These are phyloP conservation scores for Annulohypoxylon bovei DNA, from an alignment of 495 filamentous ascomycete species.

Conservation along the genomic window DNA sequence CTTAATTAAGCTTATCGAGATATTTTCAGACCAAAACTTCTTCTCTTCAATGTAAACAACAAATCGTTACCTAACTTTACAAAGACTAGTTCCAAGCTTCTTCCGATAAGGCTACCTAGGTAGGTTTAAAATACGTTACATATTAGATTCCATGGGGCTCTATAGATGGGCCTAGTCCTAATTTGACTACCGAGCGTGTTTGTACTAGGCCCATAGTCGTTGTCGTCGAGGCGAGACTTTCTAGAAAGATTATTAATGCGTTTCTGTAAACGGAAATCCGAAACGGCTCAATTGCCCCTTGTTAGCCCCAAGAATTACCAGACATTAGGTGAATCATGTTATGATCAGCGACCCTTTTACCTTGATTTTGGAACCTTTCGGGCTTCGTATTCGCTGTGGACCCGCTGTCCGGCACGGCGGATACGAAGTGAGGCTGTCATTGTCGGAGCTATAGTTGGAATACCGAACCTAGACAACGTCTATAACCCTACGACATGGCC, in stretches of 20 bases:
- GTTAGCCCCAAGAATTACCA: slow-evolving; percentile 13
- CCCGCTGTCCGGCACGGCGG: slow-evolving; percentile 27
- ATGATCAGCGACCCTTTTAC: slow-evolving; percentile 28
- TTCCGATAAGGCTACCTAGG: neutral
- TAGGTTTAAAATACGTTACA: neutral
- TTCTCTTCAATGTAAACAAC: neutral
- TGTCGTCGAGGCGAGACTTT: neutral
- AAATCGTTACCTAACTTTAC: neutral
- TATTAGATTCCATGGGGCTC: neutral
- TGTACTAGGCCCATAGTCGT: neutral
- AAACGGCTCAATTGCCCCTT: slow-evolving; percentile 19
- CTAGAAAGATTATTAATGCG: slow-evolving; percentile 5
- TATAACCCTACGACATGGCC: neutral
- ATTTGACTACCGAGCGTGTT: neutral
- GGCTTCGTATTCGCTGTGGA: slow-evolving; percentile 35
- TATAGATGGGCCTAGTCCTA: slow-evolving; percentile 1
- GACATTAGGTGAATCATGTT: slow-evolving; percentile 31
- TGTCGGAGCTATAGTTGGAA: neutral
- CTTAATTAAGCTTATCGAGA: neutral
- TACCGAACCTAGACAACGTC: neutral
- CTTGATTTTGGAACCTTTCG: slow-evolving; percentile 22
- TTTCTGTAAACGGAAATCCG: neutral
- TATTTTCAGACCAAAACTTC: neutral
- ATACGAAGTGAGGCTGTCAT: slow-evolving; percentile 30
- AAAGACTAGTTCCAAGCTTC: neutral